Evolutionary conservation across 768 basidiomycete genomes (phyloP), one percentile per base, ranked within the genome.

Genomic region (Pisolithus sp.): DNA sequence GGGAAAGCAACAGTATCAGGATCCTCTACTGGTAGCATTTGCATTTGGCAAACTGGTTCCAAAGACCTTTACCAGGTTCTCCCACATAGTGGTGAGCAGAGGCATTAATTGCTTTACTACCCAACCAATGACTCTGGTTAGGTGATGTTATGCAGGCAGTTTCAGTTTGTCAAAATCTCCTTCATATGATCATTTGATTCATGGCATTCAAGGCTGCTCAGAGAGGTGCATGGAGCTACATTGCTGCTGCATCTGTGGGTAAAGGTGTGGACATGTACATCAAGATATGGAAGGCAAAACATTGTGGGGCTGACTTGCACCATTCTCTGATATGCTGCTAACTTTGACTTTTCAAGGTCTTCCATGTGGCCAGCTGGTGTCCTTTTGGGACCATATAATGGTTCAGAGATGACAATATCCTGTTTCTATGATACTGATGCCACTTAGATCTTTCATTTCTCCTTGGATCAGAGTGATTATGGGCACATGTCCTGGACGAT

Each of bases 221-320:
- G 17, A 28, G 21, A 36, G 47, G 47, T 13, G 31, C 24, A 17
- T 48, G 31, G 21, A 48, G 47, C 47, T 36, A 48, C 8, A 15
- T 48, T 23, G 30, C 47, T 18, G 34, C 21, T 12, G 47, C 31
- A 23, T 48, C 47, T 31, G 47, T 34, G 1, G 12, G 26, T 31
- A 48, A 48, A 38, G 47, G 47, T 23, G 31, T 21, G 34, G 47
- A 48, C 13, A 48, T 34, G 15, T 48, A 48, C 30, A 48, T 48
- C 30, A 48, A 48, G 17, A 48, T 48, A 31, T 48, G 47, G 47
- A 28, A 17, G 13, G 47, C 47, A 36, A 48, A 48, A 36, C 18
- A 36, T 13, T 26, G 47, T 48, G 7, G 45, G 44, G 31, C 12
- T 34, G 18, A 48, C 15, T 23, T 41, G 17, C n/a, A 31, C 7